Base-by-base conservation (phyloP, 805 yeast genomes). In the Candida patagonica region DNA sequence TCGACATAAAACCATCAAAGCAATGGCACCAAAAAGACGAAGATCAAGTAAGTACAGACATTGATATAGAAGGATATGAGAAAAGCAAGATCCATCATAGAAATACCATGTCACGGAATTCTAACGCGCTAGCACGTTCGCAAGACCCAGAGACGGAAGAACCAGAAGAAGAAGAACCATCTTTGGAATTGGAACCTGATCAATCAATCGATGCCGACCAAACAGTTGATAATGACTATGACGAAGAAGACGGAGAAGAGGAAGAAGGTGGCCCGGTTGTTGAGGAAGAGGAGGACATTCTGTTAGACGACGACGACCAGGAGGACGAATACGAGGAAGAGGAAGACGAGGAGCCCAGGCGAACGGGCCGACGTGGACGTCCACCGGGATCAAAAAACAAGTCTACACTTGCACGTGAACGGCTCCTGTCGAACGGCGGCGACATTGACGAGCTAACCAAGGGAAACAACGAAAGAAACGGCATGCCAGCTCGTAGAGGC, bases 221-320 rank as follows among this genome's bases (percentile, higher is more conserved):
- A n/a, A n/a, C n/a, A n/a, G n/a, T n/a, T n/a, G 37, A 34, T n/a
- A 27, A 6, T 38, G 42, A 53, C 22, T 66, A 59, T 36, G 53
- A 53, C 8, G 59, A 51, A 10, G 61, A 54, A 16, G 45, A 53
- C 25, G 61, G 56, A 22, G 43, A 53, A 5, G n/a, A 23, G 26
- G 57, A 49, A 26, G 66, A 53, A 7, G 65, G 55, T 9, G 62
- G 53, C 15, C 56, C 54, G 20, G 55, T 48, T n/a, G 55, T 45
- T 27, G 38, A 42, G n/a, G n/a, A n/a, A n/a, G 59, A 51, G 10
- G 61, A 54, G 16, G 45, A 53, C 25, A 61, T 56, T 22, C 42
- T 54, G 4, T n/a, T 33, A 17, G 57, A 49, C 24, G 66, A 53
- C 9, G 65, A 56, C 9, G 62, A 54, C 15, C 56, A 54, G 20